Evolutionary conservation across 345 rosid species (phyloP), one percentile per base, ranked within the genome.

Genomic region (Brassica cretica): DNA sequence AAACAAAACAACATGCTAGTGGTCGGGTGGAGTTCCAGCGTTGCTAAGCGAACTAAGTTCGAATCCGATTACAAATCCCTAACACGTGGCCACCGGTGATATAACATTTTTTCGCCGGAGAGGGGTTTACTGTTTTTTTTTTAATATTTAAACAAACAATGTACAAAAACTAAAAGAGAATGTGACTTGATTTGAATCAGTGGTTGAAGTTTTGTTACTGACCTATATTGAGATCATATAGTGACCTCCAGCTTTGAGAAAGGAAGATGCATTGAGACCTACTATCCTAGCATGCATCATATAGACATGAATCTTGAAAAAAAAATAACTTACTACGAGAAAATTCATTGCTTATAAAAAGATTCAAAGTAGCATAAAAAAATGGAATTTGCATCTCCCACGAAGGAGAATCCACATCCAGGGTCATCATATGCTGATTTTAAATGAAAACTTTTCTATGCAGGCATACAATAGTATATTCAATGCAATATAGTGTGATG

Each of bases 181-280:
- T 29, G 18, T 29, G 18, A 25, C n/a, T 64, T 32, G 60, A 27
- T 9, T 75, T 24, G 8, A 51, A 21, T 33, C 18, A 59, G 7
- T 8, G 64, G 39, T 63, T 30, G 12, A 63, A 30, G 3, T 63
- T 30, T 30, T 30, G 39, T 62, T 62, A 62, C 88, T 21, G 60
- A 94, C 98, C 98, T 94, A 89, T 51, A 94, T 92, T 29, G 97
- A 94, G 64, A 92, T 91, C 32, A 94, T 96, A 81, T 90, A 94
- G 81, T 94, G 97, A 11, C 98, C 97, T 41, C 97, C 97, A 33
- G 97, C 68, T 82, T 94, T 94, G 76, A 94, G 87, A 37, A 92
- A 94, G 69, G 78, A 91, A 1, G 93, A 88, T 3, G 88, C 93
- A 82, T 92, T 94, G 78, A 91, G 84, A 4, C 95, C 97, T 74